Evolutionary conservation across 176 grass and related monocot species (phyloP), one percentile per base, ranked within the genome.

Genomic region (Cenchrus fungigraminus): DNA sequence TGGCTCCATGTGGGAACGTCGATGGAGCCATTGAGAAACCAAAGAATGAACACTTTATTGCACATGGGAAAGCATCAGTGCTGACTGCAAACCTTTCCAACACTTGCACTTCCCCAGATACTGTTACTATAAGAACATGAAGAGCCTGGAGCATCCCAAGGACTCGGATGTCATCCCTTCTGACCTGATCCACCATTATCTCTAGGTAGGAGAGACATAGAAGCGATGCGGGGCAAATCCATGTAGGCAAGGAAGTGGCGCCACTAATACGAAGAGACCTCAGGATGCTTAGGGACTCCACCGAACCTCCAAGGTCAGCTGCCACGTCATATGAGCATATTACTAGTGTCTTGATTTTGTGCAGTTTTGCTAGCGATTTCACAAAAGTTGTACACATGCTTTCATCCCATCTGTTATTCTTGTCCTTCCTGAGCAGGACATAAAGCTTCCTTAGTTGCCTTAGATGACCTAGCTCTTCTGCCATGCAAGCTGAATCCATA

Each of bases 241-340:
- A 80, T 42, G 28, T 9, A 0, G 78, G 78, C 2, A 80, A 2
- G 0, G 0, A n/a, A 6, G 0, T 15, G 1, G 6, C 1, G 15
- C 0, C 0, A 17, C 3, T 0, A 16, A 73, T 52, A 28, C 0
- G 0, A 52, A 73, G 70, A 29, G 1, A 4, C 2, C 12, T 13
- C n/a, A 73, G 70, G 70, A 7, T 51, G 45, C 1, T 3, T 0
- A 51, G 70, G 20, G 44, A 71, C 44, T 71, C 44, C 44, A 71
- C 4, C 9, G 68, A 71, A 1, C 68, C 68, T 13, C 49, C 68
- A 2, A 72, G 69, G 1, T 72, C 0, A 3, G 19, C 9, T 9
- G 5, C 4, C 4, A 1, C 0, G 17, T 7, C 1, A 0, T 0
- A 12, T 14, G 34, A 10, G 9, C 0, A 0, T 42, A 80, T 6